These are phyloP conservation scores for Sporothrix curviconia DNA, from an alignment of 2,329 filamentous ascomycete species.

Conservation along the genomic window DNA sequence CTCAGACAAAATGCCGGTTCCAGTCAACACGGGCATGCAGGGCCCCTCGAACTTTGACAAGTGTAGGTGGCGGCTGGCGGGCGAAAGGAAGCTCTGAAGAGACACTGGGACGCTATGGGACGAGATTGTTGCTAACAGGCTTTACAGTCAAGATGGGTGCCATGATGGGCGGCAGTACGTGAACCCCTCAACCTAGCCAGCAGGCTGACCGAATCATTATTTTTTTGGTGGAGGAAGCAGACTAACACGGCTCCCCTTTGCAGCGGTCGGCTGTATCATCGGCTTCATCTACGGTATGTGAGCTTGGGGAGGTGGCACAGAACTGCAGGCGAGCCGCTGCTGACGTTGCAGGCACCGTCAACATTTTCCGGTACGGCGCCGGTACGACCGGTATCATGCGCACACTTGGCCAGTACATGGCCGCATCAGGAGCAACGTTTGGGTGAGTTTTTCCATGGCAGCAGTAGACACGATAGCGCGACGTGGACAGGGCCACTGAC, in stretches of 20 bases:
- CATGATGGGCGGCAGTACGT: constrained; percentile 96
- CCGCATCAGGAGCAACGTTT: constrained; percentile 89
- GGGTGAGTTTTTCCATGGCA: no score
- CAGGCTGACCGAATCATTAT: no score
- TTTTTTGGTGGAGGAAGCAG: no score
- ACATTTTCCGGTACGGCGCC: constrained; percentile 91
- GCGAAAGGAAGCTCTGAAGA: neutral
- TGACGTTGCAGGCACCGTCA: constrained; percentile 65
- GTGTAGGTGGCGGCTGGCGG: constrained; percentile 32
- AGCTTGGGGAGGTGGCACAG: neutral
- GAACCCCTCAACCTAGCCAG: neutral
- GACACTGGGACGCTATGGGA: neutral
- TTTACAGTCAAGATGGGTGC: constrained; percentile 88
- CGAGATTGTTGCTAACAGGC: constrained; percentile 24
- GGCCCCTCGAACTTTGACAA: constrained; percentile 51
- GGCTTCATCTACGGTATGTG: constrained; percentile 89
- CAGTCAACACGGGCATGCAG: constrained; percentile 24
- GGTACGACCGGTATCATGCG: constrained; percentile 90
- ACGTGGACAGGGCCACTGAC: no score
- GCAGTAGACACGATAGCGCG: no score
- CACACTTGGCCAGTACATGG: constrained; percentile 94
- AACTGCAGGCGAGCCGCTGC: neutral
- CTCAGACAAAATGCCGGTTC: constrained; percentile 27
- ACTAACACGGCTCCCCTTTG: constrained; percentile 26
- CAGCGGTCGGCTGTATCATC: constrained; percentile 92